A percentile compares a stretch with the other conserved stretches of the same genome.
Evolutionary conservation across 306 rosid genomes (phyloP).

Genomic region (Pterocarpus santalinus): DNA sequence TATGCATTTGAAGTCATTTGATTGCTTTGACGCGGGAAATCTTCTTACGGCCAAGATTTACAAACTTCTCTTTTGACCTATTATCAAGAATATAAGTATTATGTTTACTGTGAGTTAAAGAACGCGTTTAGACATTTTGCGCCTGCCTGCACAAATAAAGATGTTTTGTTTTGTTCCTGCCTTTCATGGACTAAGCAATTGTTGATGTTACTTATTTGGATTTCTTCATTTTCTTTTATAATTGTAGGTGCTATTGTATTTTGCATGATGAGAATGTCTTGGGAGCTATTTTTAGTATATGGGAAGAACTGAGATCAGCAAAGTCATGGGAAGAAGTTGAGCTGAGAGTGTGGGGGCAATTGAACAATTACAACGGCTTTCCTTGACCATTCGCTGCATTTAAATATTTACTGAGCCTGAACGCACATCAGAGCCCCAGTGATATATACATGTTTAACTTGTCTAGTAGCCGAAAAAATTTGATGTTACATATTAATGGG

Average conservation of each 20-base stretch:
- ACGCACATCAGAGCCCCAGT: background rate
- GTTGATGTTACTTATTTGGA: constrained; percentile 28
- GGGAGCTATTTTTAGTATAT: constrained; percentile 86
- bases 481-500: background rate
- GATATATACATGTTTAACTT: constrained; percentile 11
- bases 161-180: background rate
- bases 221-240: constrained; percentile 37
- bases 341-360: constrained; percentile 76
- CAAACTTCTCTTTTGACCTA: background rate
- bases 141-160: constrained; percentile 28
- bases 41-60: background rate
- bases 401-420: constrained; percentile 23
- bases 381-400: constrained; percentile 50
- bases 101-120: constrained; percentile 21
- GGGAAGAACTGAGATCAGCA: constrained; percentile 76
- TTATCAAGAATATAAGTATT: constrained; percentile 1
- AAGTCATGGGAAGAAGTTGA: constrained; percentile 96
- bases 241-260: constrained; percentile 88
- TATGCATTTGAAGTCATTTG: constrained; percentile 10
- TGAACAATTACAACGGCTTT: constrained; percentile 79
- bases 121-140: constrained; percentile 14
- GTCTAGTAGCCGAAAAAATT: background rate
- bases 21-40: constrained; percentile 16
- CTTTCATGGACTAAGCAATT: constrained; percentile 23
- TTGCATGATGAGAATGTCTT: constrained; percentile 86